A percentile compares a stretch with the other conserved stretches of the same genome.
phyloP scores from a whole-genome alignment of 441 rosid genomes.

The Rhodomyrtus psidioides region DNA sequence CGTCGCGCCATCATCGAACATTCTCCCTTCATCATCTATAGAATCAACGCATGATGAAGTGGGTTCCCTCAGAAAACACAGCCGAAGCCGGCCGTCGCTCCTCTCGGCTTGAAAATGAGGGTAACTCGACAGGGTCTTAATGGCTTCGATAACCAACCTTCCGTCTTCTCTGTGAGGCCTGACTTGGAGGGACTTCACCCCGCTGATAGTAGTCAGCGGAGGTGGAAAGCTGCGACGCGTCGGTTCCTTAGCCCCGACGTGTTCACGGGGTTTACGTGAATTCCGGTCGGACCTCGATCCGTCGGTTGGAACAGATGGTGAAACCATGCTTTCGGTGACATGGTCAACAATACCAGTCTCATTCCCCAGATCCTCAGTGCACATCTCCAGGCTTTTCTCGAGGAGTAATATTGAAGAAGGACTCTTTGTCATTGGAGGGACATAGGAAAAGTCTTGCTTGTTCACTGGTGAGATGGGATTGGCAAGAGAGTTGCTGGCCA shows the following conservation, averaged over 20 bases:
- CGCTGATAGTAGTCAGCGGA: constrained; percentile 7
- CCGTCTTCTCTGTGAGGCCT: constrained; percentile 7
- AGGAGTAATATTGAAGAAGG: background rate
- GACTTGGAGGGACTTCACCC: background rate
- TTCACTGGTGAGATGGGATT: background rate
- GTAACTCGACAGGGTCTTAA: background rate
- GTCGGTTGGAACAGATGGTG: background rate
- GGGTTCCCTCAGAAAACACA: background rate
- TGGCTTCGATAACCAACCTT: constrained; percentile 1
- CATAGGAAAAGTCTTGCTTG: background rate
- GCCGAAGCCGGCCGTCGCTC: constrained; percentile 5
- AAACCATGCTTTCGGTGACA: background rate
- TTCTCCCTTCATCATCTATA: background rate
- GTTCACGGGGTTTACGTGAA: background rate
- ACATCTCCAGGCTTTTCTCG: constrained; percentile 3
- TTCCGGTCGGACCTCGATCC: background rate
- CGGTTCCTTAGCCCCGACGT: background rate
- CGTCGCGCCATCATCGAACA: background rate
- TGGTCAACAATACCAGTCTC: constrained; percentile 5
- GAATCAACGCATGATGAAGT: background rate
- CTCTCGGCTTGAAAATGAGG: background rate
- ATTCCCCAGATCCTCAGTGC: constrained; percentile 11
- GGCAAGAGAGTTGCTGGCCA: background rate
- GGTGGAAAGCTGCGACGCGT: constrained; percentile 2
- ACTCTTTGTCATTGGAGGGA: background rate